These are phyloP conservation scores for Puccinia polysora DNA, from an alignment of 1,284 basidiomycete genomes.

Conservation along the genomic window DNA sequence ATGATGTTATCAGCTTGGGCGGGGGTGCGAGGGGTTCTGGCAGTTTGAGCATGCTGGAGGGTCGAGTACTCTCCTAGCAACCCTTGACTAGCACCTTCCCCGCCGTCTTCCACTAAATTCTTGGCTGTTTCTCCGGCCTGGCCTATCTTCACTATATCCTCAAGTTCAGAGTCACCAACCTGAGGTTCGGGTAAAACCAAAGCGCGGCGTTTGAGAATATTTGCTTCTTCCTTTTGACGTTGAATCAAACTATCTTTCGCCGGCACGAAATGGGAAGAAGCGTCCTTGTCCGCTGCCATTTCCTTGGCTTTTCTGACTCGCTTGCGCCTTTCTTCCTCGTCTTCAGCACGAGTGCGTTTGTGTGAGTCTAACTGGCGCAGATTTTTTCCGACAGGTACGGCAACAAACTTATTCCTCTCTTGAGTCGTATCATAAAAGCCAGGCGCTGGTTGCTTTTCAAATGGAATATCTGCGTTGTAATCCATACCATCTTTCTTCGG, in stretches of 20 bases:
- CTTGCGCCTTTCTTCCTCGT: slow-evolving; percentile 78
- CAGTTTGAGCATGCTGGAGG: slow-evolving; percentile 78
- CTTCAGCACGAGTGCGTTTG: slow-evolving; percentile 85
- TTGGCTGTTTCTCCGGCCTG: slow-evolving; percentile 83
- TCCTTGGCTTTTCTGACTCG: slow-evolving; percentile 66
- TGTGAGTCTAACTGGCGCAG: slow-evolving; percentile 75
- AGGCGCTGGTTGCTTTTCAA: slow-evolving; percentile 89
- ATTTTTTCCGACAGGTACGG: slow-evolving; percentile 85
- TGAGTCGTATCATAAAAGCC: slow-evolving; percentile 97
- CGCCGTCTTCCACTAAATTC: slow-evolving; percentile 64
- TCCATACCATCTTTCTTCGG: slow-evolving; percentile 97
- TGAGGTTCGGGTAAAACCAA: slow-evolving; percentile 82
- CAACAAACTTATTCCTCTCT: slow-evolving; percentile 80
- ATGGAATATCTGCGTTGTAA: slow-evolving; percentile 98
- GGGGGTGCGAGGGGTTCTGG: slow-evolving; percentile 84
- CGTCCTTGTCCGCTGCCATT: slow-evolving; percentile 58
- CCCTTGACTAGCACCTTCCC: slow-evolving; percentile 70
- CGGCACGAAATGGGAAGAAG: slow-evolving; percentile 76
- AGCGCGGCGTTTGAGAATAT: slow-evolving; percentile 80
- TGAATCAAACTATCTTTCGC: slow-evolving; percentile 94
- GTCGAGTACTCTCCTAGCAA: slow-evolving; percentile 88
- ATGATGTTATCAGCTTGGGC: slow-evolving; percentile 88
- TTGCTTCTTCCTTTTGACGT: slow-evolving; percentile 92
- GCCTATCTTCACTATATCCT: slow-evolving; percentile 98
- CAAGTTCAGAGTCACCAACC: slow-evolving; percentile 90